Base-by-base conservation (phyloP, 2,329 filamentous ascomycete species). In the Cladophialophora exuberans region DNA sequence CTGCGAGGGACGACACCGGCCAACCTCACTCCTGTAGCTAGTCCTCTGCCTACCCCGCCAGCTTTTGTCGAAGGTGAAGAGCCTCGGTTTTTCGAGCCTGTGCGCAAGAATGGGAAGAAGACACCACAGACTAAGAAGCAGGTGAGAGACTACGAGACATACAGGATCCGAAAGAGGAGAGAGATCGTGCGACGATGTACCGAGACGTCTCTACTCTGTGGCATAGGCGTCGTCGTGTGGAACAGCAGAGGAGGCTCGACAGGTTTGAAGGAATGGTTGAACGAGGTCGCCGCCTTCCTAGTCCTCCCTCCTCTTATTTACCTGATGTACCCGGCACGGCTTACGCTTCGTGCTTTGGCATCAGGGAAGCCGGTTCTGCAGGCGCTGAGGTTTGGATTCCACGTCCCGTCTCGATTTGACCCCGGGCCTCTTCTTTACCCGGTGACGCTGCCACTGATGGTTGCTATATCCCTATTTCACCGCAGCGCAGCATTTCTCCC, bases 351-450 rank as follows among this genome's bases (percentile, higher is more conserved):
- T 26, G 55, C 54, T 17, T 25, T 31, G 26, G 35, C 26, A 15
- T 20, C 46, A 13, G 60, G 54, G 18, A 52, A 49, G 28, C 45
- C 57, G 4, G 9, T 49, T 15, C 3, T 51, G 9, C 44, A 61
- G n/a, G 54, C 62, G 22, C 17, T 59, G 5, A 51, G 57, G 18
- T 43, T 48, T 20, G 62, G 60, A 44, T 82, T 85, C 64, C 78
- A 79, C 35, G 76, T 96, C 31, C 90, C 91, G 0, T 75, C 84
- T 3, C 80, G 83, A n/a, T 96, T 97, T 71, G 93, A 97, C 67
- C 92, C 91, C 2, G 93, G 93, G 5, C 90, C 92, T 9, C 79
- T 96, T n/a, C 72, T 97, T 54, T 97, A 97, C 68, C 93, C 93
- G 15, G 81, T 87, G 4, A 73, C 86, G 2, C 79, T 96, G 25